These are phyloP conservation scores for Oemleria cerasiformis DNA, from an alignment of 306 rosid species.

Conservation along the genomic window DNA sequence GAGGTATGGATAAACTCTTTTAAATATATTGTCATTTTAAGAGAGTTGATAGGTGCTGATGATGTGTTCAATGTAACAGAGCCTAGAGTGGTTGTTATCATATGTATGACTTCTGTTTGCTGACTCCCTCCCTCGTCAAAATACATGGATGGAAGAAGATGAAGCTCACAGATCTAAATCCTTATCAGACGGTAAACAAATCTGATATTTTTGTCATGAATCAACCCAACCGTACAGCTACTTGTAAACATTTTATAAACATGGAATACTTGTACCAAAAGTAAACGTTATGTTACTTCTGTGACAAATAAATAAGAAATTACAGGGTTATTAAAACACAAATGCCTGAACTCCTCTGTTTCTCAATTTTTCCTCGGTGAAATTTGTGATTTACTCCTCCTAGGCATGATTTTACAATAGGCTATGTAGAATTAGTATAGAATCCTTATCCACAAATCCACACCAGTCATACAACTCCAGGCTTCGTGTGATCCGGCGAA, in stretches of 20 bases:
- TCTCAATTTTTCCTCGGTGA: too few species aligned
- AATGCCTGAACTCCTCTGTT: neutral
- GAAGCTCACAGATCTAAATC: conserved; percentile 15
- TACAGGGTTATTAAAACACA: neutral
- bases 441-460: conserved; percentile 18
- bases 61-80: conserved; percentile 45
- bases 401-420: conserved; percentile 1
- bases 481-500: conserved; percentile 41
- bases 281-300: neutral
- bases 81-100: conserved; percentile 72
- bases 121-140: conserved; percentile 23
- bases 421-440: neutral
- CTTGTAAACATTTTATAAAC: conserved; percentile 15
- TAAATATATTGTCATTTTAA: neutral
- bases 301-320: too few species aligned
- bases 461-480: conserved; percentile 25
- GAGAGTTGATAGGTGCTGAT: conserved; percentile 25
- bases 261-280: neutral
- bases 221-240: conserved; percentile 23
- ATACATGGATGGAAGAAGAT: conserved; percentile 22
- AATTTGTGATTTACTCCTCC: neutral
- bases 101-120: conserved; percentile 44
- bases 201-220: conserved; percentile 17
- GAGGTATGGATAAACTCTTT: conserved; percentile 45
- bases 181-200: conserved; percentile 21